Conservation (phyloP, 2,329 filamentous ascomycete genomes). For the Endoconidiophora laricicola region DNA sequence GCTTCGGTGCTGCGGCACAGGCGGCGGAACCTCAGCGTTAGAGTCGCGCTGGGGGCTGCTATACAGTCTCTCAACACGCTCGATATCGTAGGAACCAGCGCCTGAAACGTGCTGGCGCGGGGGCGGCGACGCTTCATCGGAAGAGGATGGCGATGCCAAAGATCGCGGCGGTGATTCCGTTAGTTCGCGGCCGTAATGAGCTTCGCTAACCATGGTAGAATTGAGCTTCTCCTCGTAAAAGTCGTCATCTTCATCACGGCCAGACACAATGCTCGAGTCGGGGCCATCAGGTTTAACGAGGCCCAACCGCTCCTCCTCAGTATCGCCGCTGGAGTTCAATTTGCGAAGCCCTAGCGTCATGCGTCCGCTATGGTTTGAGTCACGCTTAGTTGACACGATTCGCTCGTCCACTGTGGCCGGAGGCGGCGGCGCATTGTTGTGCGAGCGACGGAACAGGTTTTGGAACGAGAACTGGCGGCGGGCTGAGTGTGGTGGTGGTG, state of each 20-base stretch:
- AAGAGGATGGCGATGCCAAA: slow-evolving; percentile 3
- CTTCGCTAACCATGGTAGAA: not conserved
- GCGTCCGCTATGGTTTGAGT: slow-evolving; percentile 4
- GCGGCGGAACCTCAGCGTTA: not conserved
- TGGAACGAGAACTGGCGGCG: slow-evolving; percentile 84
- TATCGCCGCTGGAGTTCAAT: slow-evolving; percentile 30
- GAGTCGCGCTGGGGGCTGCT: not conserved
- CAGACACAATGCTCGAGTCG: slow-evolving; percentile 4
- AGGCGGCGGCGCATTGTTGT: slow-evolving; percentile 26
- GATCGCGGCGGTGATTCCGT: not conserved
- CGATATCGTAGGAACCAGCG: slow-evolving; percentile 11
- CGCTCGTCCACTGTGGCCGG: slow-evolving; percentile 15
- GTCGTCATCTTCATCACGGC: slow-evolving; percentile 8
- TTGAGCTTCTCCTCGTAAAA: slow-evolving; percentile 9
- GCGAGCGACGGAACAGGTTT: slow-evolving; percentile 47
- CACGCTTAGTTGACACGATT: not conserved
- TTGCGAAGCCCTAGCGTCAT: slow-evolving; percentile 10
- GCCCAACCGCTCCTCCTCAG: slow-evolving; percentile 69
- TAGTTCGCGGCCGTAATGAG: not conserved
- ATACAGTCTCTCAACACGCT: slow-evolving; percentile 4
- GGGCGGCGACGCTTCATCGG: slow-evolving; percentile 2
- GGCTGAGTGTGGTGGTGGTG: slow-evolving; percentile 44
- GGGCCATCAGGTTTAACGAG: slow-evolving; percentile 56
- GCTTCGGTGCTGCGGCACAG: slow-evolving; percentile 4
- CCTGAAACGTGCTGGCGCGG: not conserved